Base-by-base conservation (phyloP, 164 flowering plant genomes). In the Sedum album region DNA sequence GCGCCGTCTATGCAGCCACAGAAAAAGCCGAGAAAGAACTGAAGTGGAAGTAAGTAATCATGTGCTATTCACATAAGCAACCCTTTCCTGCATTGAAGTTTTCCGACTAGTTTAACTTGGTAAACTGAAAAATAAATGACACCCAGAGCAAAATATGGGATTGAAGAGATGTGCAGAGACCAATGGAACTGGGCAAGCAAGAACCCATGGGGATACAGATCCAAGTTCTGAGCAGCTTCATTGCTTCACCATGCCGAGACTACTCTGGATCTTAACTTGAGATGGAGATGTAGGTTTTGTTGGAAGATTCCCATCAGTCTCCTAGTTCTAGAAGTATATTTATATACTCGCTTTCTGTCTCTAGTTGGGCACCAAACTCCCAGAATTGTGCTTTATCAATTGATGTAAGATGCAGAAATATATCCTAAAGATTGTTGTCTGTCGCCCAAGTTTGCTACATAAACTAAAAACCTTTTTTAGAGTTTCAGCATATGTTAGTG, bases 21-120 rank as follows among this genome's bases (percentile, higher is more conserved):
- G 83, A 77, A 8, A 92, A 90, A 71, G 99, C 99, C 66, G 94
- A 80, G 70, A 74, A 73, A 2, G 97, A 91, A 69, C 77, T 95
- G 46, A 86, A 86, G 41, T 95, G 97, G 99, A 41, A 41, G 46
- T 41, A 41, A 41, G 46, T 41, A 41, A 41, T 41, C 46, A 11
- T 2, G 15, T 41, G 46, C 46, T 14, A 7, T 41, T 41, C 46
- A 13, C 46, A 41, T 41, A 7, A 2, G 2, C 11, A 41, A 41
- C 41, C 10, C 10, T 38, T 38, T 6, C 10, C 8, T 38, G 41
- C n/a, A n/a, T n/a, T n/a, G n/a, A n/a, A n/a, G n/a, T n/a, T n/a
- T n/a, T n/a, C n/a, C n/a, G n/a, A n/a, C n/a, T n/a, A n/a, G n/a
- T n/a, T n/a, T n/a, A n/a, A n/a, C n/a, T n/a, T n/a, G n/a, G n/a